Percentiles rank a stretch among this genome's conserved stretches.
Conservation (phyloP, 139 green algal genomes). For the Picochlorum sp. region DNA sequence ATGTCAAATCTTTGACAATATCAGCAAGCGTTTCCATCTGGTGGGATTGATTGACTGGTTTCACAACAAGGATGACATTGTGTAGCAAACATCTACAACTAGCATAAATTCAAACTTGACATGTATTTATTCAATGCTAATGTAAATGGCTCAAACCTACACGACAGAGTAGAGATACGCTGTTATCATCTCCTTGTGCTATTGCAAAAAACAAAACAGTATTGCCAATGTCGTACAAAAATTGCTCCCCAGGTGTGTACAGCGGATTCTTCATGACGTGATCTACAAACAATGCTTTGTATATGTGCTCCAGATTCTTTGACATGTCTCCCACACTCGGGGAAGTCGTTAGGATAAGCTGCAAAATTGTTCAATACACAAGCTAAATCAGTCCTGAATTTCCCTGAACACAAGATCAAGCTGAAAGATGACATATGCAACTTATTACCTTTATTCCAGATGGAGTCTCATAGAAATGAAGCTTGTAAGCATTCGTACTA, state of each 20-base stretch:
- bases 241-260: constrained; percentile 56
- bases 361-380: too few species aligned
- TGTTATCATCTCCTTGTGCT: not conserved
- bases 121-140: constrained; percentile 41
- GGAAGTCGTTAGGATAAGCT: constrained; percentile 75
- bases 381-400: not conserved
- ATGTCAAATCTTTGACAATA: constrained; percentile 50
- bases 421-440: constrained; percentile 1
- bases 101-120: not conserved
- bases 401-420: not conserved
- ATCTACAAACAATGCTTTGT: constrained; percentile 65
- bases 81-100: too few species aligned
- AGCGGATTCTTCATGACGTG: constrained; percentile 77
- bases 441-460: constrained; percentile 88
- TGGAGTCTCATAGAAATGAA: constrained; percentile 83
- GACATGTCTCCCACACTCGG: constrained; percentile 49
- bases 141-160: constrained; percentile 37
- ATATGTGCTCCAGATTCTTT: constrained; percentile 64
- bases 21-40: constrained; percentile 85
- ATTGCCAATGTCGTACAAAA: constrained; percentile 38
- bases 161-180: constrained; percentile 13
- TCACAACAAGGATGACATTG: too few species aligned
- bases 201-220: not conserved
- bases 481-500: constrained; percentile 79
- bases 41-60: too few species aligned